Conservation (phyloP, 192 early-diverging fungal genomes). For the Entomortierella chlamydospora region DNA sequence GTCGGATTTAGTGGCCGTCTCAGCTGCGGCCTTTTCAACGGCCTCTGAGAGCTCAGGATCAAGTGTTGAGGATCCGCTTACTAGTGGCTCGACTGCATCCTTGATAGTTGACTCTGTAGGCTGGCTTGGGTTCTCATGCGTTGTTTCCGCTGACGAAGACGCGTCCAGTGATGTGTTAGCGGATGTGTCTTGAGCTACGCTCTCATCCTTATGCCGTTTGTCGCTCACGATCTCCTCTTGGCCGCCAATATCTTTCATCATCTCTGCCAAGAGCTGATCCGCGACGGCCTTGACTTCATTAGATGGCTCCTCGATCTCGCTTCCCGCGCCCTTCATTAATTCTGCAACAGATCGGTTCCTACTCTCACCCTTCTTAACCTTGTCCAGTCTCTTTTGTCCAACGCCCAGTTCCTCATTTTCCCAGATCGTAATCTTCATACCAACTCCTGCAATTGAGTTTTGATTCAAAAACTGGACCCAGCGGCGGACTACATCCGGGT, state of each 20-base stretch:
- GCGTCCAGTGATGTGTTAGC: conserved; percentile 16
- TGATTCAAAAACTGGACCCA: conserved; percentile 85
- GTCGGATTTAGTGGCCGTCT: conserved; percentile 29
- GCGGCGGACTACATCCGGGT: conserved; percentile 76
- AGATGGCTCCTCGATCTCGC: conserved; percentile 14
- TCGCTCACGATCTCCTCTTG: conserved; percentile 29
- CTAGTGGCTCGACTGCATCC: conserved; percentile 30
- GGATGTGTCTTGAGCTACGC: not conserved
- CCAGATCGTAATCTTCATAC: conserved; percentile 80
- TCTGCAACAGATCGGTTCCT: conserved; percentile 53
- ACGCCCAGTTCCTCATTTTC: conserved; percentile 73
- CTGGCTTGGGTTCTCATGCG: conserved; percentile 10
- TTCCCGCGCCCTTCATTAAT: conserved; percentile 22
- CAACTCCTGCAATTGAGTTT: conserved; percentile 88
- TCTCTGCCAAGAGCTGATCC: conserved; percentile 45
- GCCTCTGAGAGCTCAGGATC: conserved; percentile 37
- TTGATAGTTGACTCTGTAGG: conserved; percentile 35
- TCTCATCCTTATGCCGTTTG: not conserved
- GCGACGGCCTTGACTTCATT: conserved; percentile 49
- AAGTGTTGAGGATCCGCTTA: conserved; percentile 22
- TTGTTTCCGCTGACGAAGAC: conserved; percentile 12
- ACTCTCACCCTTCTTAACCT: conserved; percentile 52
- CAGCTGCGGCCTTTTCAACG: conserved; percentile 38
- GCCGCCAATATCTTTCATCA: conserved; percentile 53
- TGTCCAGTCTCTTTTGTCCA: conserved; percentile 52